These are phyloP conservation scores for Trametes coccinea DNA, from an alignment of 768 basidiomycete species.

Conservation along the genomic window DNA sequence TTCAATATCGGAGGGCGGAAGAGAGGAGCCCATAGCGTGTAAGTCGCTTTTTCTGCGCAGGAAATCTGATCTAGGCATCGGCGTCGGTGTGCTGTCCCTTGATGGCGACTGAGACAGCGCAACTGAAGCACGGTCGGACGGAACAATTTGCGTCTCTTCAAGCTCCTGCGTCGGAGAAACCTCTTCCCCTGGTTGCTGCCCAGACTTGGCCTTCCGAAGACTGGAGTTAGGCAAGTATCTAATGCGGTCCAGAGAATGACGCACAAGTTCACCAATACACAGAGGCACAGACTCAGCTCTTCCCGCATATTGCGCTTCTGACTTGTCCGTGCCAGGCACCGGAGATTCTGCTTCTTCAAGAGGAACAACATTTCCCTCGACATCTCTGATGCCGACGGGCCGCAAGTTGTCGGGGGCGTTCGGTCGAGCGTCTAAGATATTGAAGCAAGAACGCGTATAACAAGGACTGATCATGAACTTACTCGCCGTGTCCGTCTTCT, in stretches of 20 bases:
- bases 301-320: constrained; percentile 53
- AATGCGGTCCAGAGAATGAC: constrained; percentile 11
- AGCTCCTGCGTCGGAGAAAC: constrained; percentile 56
- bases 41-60: background rate
- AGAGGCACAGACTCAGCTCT: constrained; percentile 51
- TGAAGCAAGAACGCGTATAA: background rate
- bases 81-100: constrained; percentile 14
- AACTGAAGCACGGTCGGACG: constrained; percentile 21
- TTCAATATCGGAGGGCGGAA: constrained; percentile 30
- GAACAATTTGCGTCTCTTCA: constrained; percentile 35
- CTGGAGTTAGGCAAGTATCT: background rate
- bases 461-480: background rate
- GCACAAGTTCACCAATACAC: constrained; percentile 57
- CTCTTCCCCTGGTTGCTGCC: constrained; percentile 21
- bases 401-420: constrained; percentile 20
- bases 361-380: constrained; percentile 55
- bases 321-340: constrained; percentile 8
- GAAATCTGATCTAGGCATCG: background rate
- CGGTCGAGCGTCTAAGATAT: background rate
- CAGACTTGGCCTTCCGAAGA: background rate
- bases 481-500: too few species aligned
- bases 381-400: constrained; percentile 60
- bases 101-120: constrained; percentile 10
- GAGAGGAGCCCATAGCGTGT: background rate
- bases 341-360: constrained; percentile 32